These are phyloP conservation scores for Gautieria morchelliformis DNA, from an alignment of 768 basidiomycete species.

Conservation along the genomic window DNA sequence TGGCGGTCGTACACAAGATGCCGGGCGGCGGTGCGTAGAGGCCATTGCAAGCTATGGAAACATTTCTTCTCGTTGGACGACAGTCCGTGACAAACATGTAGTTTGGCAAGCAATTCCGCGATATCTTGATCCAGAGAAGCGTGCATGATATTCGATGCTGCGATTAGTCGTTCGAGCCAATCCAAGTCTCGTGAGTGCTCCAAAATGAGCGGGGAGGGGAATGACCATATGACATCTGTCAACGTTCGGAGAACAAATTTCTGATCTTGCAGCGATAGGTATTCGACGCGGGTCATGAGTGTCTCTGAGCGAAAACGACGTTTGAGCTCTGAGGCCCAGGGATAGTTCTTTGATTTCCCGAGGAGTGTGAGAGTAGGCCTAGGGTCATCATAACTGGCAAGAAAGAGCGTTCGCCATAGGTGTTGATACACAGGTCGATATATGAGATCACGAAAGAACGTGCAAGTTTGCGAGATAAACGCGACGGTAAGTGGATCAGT, in stretches of 20 bases:
- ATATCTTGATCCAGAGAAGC: neutral
- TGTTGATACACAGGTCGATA: conserved; percentile 42
- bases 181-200: neutral
- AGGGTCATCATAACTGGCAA: conserved; percentile 59
- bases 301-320: conserved; percentile 36
- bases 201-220: neutral
- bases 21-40: conserved; percentile 37
- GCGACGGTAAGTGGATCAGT: conserved; percentile 51
- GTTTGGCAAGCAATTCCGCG: conserved; percentile 29
- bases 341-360: neutral
- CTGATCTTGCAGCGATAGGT: neutral
- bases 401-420: conserved; percentile 63
- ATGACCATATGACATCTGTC: conserved; percentile 4
- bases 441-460: conserved; percentile 36
- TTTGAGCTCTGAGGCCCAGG: conserved; percentile 48
- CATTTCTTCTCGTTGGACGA: conserved; percentile 28
- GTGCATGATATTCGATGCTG: neutral
- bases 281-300: conserved; percentile 23
- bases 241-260: conserved; percentile 2
- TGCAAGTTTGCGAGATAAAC: conserved; percentile 49
- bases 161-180: neutral
- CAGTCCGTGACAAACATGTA: conserved; percentile 41
- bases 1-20: conserved; percentile 56
- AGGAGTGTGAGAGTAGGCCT: conserved; percentile 20
- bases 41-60: conserved; percentile 24